Evolutionary conservation across 371 early-diverging fungal genomes (phyloP), one percentile per base, ranked within the genome.

Genomic region (Amoeboaphelidium occidentale): DNA sequence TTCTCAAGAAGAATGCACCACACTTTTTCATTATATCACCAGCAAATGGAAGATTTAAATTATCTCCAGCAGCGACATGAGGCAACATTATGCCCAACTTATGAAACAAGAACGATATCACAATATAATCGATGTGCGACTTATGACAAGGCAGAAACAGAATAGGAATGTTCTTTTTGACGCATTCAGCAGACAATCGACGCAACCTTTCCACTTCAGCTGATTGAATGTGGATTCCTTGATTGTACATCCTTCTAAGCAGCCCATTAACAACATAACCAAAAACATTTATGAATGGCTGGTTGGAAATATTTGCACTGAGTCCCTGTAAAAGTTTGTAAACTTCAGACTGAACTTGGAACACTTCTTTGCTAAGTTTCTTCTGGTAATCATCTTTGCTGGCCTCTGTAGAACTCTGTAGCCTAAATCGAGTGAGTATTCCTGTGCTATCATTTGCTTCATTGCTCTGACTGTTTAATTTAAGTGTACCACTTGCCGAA

Each of bases 121-220:
- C 82, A n/a, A 87, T 59, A 57, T 87, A 87, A 61, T 87, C 88
- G 46, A 87, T 69, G 54, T 87, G 88, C 1, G 81, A 80, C 65
- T 84, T 87, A 63, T 87, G 88, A 42, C 74, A 83, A 23, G 88
- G 88, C 51, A 83, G 55, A 42, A 84, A 68, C 22, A 87, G 68
- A 47, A 87, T 63, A 1, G 85, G 83, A 48, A 79, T 65, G 45
- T 73, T 69, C 43, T 74, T 70, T 51, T 73, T 66, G 48, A 75
- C 72, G 20, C 78, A 77, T 3, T 68, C 54, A 42, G 69, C 55
- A n/a, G 83, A 80, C 3, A 67, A 65, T 42, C 71, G 52, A 50
- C 69, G 68, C 26, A 81, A 53, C 79, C 17, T 10, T 17, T 32
- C 39, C 39, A 32, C 39, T 32, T 32, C 10, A 10, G 10, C 39